Evolutionary conservation across 202 grass and related monocot genomes (phyloP), one percentile per base, ranked within the genome.

Genomic region (Zizania palustris): DNA sequence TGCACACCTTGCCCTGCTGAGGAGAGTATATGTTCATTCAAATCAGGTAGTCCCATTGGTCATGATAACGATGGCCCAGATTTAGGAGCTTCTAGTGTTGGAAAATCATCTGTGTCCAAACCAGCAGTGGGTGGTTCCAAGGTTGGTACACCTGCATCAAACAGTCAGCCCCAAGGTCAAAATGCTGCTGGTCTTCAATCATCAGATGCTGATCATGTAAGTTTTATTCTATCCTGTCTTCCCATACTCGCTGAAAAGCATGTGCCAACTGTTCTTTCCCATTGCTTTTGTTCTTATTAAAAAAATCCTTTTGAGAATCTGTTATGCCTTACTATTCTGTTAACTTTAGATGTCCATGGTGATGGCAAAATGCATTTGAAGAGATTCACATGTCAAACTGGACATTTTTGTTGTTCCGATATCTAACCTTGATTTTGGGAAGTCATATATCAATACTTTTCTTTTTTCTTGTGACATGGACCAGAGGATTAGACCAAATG

Each of bases 1-100:
- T 83, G 44, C 76, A 87, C 77, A 65, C 84, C 86, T 61, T 83
- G 66, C 63, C 77, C 79, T 57, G 65, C 85, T 46, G 95, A 98
- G 88, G 95, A 98, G 88, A 94, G 95, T 80, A 92, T 82, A 78
- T 98, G 95, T 64, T 94, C 91, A 76, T 92, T 88, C 71, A 92
- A 85, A 85, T 85, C 78, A 84, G 84, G 64, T 73, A 88, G 84
- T 41, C 87, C 87, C 61, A 83, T 64, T 49, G 76, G 60, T 68
- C 80, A 74, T 82, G 87, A 62, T 66, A 83, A 85, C 72, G 88
- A 85, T 66, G 67, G 46, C 16, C 55, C 16, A 70, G 86, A 85
- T 37, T 85, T 87, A 78, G 90, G 85, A 82, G 75, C 82, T 86
- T 89, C 79, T 37, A 93, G 75, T 58, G 41, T 71, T 78, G 79